A percentile compares a stretch with the other conserved stretches of the same genome.
phyloP scores from a whole-genome alignment of 2,329 filamentous ascomycete genomes.

The Pyrenophora graminea region DNA sequence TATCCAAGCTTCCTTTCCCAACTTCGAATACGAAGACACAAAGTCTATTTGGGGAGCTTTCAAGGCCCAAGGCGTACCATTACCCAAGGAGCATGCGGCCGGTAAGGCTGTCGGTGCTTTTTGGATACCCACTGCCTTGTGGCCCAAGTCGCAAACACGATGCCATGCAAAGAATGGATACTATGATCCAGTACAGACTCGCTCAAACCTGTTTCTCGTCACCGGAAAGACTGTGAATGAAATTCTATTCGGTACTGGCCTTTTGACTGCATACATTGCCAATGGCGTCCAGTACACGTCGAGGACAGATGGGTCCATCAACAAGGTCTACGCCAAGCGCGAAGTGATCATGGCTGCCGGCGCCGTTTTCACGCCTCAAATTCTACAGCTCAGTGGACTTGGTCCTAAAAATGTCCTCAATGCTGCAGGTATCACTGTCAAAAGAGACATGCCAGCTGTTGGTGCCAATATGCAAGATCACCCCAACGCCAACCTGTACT shows the following conservation, averaged over 20 bases:
- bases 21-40: constrained; percentile 30
- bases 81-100: constrained; percentile 32
- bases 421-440: constrained; percentile 30
- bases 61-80: constrained; percentile 22
- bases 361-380: constrained; percentile 60
- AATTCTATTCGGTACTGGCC: constrained; percentile 26
- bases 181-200: constrained; percentile 29
- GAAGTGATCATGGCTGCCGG: constrained; percentile 66
- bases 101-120: constrained; percentile 35
- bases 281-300: constrained; percentile 30
- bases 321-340: constrained; percentile 26
- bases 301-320: constrained; percentile 20
- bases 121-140: constrained; percentile 36
- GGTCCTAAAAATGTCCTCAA: constrained; percentile 30
- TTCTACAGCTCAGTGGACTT: constrained; percentile 46
- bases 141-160: constrained; percentile 35
- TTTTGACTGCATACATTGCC: constrained; percentile 21
- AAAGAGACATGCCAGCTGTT: constrained; percentile 34
- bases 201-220: constrained; percentile 28
- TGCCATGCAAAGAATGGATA: constrained; percentile 40
- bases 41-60: constrained; percentile 28
- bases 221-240: constrained; percentile 32
- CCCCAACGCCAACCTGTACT: constrained; percentile 26
- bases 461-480: constrained; percentile 44
- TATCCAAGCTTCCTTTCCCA: constrained; percentile 31